Evolutionary conservation across 768 basidiomycete genomes (phyloP).

Genomic region (Kwoniella dendrophila): DNA sequence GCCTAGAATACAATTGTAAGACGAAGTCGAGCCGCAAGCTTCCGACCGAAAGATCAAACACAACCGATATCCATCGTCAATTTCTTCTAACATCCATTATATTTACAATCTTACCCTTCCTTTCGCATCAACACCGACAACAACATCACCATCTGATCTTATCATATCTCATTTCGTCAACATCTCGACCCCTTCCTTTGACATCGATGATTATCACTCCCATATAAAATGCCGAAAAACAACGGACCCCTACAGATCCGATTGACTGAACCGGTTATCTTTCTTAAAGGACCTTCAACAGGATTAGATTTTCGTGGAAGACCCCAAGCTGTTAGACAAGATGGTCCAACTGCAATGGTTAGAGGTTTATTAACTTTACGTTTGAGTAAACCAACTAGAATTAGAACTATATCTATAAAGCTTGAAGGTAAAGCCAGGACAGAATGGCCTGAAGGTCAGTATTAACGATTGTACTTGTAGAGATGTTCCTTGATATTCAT

Average conservation of each 20-base stretch:
- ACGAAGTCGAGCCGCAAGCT: no score
- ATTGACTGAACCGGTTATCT: conserved; percentile 74
- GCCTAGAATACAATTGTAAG: no score
- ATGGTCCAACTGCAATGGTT: conserved; percentile 64
- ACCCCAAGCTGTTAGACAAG: conserved; percentile 52
- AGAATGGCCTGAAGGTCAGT: conserved; percentile 83
- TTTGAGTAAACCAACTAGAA: conserved; percentile 74
- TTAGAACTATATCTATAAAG: conserved; percentile 81
- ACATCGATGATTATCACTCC: conserved; percentile 1
- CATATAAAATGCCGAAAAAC: conserved; percentile 39
- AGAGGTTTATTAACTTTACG: conserved; percentile 68
- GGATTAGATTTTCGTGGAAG: conserved; percentile 55
- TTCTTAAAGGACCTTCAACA: conserved; percentile 62
- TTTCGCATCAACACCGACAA: neutral
- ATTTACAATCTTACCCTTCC: no score
- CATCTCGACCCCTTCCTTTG: neutral
- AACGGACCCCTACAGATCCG: conserved; percentile 59
- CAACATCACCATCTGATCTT: neutral
- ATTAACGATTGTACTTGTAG: neutral
- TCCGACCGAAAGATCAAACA: no score
- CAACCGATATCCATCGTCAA: no score
- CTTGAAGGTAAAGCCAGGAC: conserved; percentile 72
- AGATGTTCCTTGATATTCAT: neutral
- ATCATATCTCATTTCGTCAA: neutral
- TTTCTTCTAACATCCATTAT: no score